Conservation (phyloP, 495 filamentous ascomycete genomes). For the Pyronema domesticum region DNA sequence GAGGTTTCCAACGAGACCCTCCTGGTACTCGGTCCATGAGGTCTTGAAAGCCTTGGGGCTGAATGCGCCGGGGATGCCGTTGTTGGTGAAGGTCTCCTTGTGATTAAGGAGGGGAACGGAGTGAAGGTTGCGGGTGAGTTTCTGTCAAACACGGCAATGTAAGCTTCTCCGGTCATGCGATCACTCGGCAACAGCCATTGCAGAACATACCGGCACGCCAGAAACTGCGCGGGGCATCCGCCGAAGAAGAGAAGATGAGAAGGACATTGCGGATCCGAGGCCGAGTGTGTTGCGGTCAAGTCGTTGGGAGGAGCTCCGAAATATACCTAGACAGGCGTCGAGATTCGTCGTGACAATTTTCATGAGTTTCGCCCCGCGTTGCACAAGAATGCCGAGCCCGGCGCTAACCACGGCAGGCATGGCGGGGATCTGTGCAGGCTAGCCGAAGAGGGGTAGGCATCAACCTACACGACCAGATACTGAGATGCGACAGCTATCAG, state of each 20-base stretch:
- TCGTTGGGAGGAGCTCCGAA: neutral
- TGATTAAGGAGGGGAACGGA: neutral
- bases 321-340: neutral
- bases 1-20: conserved; percentile 50
- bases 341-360: neutral
- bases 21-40: conserved; percentile 72
- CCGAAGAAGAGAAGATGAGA: neutral
- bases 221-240: neutral
- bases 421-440: too few species aligned
- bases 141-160: neutral
- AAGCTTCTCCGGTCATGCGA: neutral
- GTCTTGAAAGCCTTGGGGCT: conserved; percentile 47
- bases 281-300: neutral
- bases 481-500: too few species aligned
- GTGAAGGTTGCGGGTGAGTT: neutral
- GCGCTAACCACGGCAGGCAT: too few species aligned
- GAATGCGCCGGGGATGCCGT: conserved; percentile 53
- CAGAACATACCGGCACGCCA: neutral
- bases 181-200: neutral
- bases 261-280: neutral
- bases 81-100: conserved; percentile 26
- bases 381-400: neutral
- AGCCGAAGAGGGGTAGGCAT: too few species aligned
- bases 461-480: too few species aligned
- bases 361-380: neutral